phyloP scores from a whole-genome alignment of 441 rosid species.

The Lepidium campestre region DNA sequence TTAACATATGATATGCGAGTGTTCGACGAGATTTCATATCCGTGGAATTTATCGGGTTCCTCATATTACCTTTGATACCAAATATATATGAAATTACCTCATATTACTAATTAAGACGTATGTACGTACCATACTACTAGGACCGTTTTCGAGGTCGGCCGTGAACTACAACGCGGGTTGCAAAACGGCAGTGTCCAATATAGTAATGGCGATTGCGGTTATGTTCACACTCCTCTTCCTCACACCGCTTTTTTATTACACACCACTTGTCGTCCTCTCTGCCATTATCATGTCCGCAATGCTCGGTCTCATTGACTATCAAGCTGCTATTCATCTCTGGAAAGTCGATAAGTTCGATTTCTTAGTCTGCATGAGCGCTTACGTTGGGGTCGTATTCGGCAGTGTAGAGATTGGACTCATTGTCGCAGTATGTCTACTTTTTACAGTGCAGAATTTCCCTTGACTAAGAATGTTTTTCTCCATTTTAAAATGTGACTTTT shows the following conservation, averaged over 20 bases:
- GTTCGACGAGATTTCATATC: too few species aligned
- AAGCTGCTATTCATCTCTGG: conserved; percentile 79
- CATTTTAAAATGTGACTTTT: background rate
- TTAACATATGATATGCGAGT: too few species aligned
- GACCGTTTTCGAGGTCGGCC: conserved; percentile 93
- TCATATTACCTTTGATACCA: too few species aligned
- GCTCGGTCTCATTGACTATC: conserved; percentile 93
- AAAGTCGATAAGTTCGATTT: conserved; percentile 88
- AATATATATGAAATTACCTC: too few species aligned
- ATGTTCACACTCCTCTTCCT: conserved; percentile 75
- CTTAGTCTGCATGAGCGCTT: conserved; percentile 70
- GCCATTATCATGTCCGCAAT: conserved; percentile 84
- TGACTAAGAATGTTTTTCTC: background rate
- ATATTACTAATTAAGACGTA: background rate
- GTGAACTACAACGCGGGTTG: conserved; percentile 98
- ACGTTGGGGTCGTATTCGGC: conserved; percentile 72
- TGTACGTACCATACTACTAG: conserved; percentile 36
- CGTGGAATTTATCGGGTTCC: too few species aligned
- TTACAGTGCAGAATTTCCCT: background rate
- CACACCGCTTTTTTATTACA: conserved; percentile 82
- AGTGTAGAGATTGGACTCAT: conserved; percentile 74
- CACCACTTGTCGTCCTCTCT: conserved; percentile 86
- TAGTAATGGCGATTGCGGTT: conserved; percentile 82
- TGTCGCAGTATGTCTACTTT: conserved; percentile 47
- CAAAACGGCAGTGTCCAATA: conserved; percentile 85